A percentile compares a stretch with the other conserved stretches of the same genome.
Conservation (phyloP, 1,139 yeast species). For the Sugiyamaella japonica region DNA sequence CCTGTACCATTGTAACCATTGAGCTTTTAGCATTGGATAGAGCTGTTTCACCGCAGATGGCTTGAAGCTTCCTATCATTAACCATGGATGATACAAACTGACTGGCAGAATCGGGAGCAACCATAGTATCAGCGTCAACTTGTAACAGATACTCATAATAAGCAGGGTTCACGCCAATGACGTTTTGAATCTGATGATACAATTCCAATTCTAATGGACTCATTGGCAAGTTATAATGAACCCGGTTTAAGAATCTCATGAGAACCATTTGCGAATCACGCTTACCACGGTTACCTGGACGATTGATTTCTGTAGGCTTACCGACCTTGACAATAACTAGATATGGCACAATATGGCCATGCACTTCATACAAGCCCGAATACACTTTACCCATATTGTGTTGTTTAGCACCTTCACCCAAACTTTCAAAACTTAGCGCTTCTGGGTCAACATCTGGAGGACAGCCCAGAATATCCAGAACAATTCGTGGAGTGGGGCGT, state of each 20-base stretch:
- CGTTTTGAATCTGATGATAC: conserved; percentile 46
- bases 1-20: conserved; percentile 47
- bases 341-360: conserved; percentile 48
- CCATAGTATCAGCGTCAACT: conserved; percentile 48
- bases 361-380: conserved; percentile 45
- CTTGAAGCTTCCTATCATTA: conserved; percentile 42
- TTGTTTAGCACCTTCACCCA: conserved; percentile 46
- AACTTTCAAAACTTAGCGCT: conserved; percentile 42
- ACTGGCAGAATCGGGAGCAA: conserved; percentile 41
- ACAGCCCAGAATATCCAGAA: conserved; percentile 44
- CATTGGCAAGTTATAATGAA: conserved; percentile 46
- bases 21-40: conserved; percentile 43
- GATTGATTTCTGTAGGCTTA: conserved; percentile 43
- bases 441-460: conserved; percentile 44
- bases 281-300: conserved; percentile 48
- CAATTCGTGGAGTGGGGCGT: conserved; percentile 46
- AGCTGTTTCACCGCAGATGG: conserved; percentile 47
- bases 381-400: conserved; percentile 46
- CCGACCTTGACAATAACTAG: conserved; percentile 47
- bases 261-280: conserved; percentile 47
- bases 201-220: conserved; percentile 45
- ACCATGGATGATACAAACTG: conserved; percentile 43
- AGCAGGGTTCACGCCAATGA: conserved; percentile 48
- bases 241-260: conserved; percentile 46
- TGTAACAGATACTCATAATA: conserved; percentile 45